Percentiles rank a stretch among this genome's conserved stretches.
Conservation (phyloP, 1,139 yeast genomes). For the Geotrichum macrosporum region DNA sequence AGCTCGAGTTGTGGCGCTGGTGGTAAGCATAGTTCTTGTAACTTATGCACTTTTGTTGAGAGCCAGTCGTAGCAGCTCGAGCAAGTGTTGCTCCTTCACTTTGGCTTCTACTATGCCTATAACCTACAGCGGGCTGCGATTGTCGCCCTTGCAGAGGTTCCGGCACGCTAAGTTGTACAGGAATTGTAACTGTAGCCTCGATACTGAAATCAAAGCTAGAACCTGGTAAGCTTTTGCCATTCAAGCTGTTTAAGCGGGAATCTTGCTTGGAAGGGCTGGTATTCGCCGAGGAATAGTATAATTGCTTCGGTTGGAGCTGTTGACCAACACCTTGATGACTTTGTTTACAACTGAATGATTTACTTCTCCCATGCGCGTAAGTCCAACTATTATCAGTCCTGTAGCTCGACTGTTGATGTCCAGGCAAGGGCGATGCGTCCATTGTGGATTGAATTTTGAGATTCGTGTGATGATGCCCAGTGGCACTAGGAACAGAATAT, state of each 20-base stretch:
- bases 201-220: constrained; percentile 6
- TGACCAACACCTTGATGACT: no score
- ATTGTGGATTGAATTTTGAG: neutral
- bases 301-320: neutral
- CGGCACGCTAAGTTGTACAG: constrained; percentile 1
- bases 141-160: neutral
- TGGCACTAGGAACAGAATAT: neutral
- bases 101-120: neutral
- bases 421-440: neutral
- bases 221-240: constrained; percentile 5
- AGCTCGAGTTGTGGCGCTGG: neutral
- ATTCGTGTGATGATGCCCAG: neutral
- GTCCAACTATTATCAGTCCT: neutral
- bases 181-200: constrained; percentile 9
- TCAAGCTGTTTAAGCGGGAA: neutral
- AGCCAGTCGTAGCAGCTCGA: constrained; percentile 1
- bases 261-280: neutral
- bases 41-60: neutral
- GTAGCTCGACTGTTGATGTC: neutral
- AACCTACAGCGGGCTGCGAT: no score
- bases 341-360: no score
- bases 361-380: neutral
- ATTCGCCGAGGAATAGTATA: neutral
- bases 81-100: neutral
- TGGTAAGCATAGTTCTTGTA: neutral